Percentiles rank a stretch among this genome's conserved stretches.
phyloP scores from a whole-genome alignment of 768 basidiomycete genomes.

The Gymnopilus junonius region DNA sequence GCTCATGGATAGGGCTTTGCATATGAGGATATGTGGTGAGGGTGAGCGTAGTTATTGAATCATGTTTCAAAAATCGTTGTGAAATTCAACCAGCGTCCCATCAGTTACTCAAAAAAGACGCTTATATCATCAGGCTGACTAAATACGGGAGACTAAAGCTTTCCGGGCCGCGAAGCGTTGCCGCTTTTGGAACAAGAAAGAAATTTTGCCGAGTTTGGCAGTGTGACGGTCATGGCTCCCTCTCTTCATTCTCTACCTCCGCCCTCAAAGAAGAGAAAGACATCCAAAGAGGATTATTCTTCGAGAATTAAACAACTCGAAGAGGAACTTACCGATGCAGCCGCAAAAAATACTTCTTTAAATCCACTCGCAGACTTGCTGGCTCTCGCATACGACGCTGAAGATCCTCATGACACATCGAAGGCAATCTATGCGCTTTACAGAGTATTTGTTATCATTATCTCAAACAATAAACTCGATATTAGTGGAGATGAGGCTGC shows the following conservation, averaged over 20 bases:
- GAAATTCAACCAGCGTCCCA: too few relatives aligned
- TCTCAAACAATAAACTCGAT: slow-evolving; percentile 61
- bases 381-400: slow-evolving; percentile 50
- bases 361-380: slow-evolving; percentile 82
- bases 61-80: too few relatives aligned
- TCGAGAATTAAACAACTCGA: slow-evolving; percentile 54
- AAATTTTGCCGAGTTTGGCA: not conserved
- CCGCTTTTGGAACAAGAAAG: too few relatives aligned
- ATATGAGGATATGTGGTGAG: too few relatives aligned
- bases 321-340: slow-evolving; percentile 54
- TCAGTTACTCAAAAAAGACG: too few relatives aligned
- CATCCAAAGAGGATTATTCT: slow-evolving; percentile 32
- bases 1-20: not conserved
- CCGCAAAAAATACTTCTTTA: slow-evolving; percentile 61
- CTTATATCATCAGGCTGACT: too few relatives aligned
- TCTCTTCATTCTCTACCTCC: slow-evolving; percentile 53
- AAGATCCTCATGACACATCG: slow-evolving; percentile 60
- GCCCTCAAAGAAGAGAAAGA: slow-evolving; percentile 53
- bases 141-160: too few relatives aligned
- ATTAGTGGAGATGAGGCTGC: slow-evolving; percentile 55
- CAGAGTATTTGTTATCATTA: slow-evolving; percentile 70
- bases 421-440: slow-evolving; percentile 86
- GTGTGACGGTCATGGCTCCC: slow-evolving; percentile 1
- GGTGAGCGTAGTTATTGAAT: too few relatives aligned
- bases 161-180: too few relatives aligned